A percentile compares a stretch with the other conserved stretches of the same genome.
These are phyloP conservation scores for Cadophora malorum DNA, from an alignment of 2,329 filamentous ascomycete species.

Conservation along the genomic window DNA sequence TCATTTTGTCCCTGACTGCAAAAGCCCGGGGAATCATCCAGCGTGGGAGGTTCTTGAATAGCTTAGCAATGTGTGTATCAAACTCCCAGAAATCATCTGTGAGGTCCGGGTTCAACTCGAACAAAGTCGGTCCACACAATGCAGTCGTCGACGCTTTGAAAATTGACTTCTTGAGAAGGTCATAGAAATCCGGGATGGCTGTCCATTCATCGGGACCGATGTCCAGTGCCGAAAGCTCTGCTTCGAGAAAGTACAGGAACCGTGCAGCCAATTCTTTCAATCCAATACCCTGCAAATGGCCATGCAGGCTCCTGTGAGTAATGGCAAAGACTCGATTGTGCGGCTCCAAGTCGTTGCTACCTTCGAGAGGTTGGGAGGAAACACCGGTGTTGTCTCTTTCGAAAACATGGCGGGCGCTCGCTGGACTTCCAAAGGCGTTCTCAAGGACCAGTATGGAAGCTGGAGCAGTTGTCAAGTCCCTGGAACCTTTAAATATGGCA, in stretches of 20 bases:
- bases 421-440: constrained; percentile 33
- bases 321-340: constrained; percentile 33
- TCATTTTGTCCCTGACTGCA: constrained; percentile 35
- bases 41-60: constrained; percentile 39
- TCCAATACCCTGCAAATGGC: constrained; percentile 26
- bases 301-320: constrained; percentile 27
- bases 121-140: constrained; percentile 41
- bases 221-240: constrained; percentile 23
- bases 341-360: constrained; percentile 24
- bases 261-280: constrained; percentile 28
- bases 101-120: constrained; percentile 40
- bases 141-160: constrained; percentile 40
- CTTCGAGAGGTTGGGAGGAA: constrained; percentile 28
- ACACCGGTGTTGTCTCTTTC: constrained; percentile 32
- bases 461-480: constrained; percentile 29
- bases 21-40: constrained; percentile 41
- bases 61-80: constrained; percentile 34
- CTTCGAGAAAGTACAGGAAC: constrained; percentile 27
- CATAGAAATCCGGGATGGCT: constrained; percentile 39
- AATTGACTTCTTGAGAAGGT: constrained; percentile 37
- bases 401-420: constrained; percentile 15
- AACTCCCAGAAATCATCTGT: constrained; percentile 44
- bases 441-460: constrained; percentile 27
- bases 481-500: constrained; percentile 32
- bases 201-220: constrained; percentile 32